Evolutionary conservation across 1,139 yeast species (phyloP).

Genomic region (Blastobotrys malaysiensis): DNA sequence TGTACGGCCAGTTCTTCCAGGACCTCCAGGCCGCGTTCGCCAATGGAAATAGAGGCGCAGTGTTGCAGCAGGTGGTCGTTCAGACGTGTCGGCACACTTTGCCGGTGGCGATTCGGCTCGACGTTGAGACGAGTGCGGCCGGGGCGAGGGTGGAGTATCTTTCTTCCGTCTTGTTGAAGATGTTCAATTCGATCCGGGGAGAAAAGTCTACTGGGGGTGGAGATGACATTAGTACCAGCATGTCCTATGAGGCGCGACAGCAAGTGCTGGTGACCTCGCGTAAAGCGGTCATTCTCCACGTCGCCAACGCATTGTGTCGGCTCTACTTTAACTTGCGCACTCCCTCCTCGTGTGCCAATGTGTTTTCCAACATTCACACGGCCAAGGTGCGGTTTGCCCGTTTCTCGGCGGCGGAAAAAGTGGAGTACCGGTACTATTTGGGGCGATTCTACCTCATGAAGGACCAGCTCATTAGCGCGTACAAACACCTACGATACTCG

Average conservation of each 20-base stretch:
- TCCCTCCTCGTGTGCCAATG: constrained; percentile 67
- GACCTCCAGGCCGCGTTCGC: constrained; percentile 56
- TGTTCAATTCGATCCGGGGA: constrained; percentile 59
- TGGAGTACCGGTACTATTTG: constrained; percentile 62
- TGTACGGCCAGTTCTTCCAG: constrained; percentile 47
- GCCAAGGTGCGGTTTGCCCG: constrained; percentile 44
- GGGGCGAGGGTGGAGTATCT: constrained; percentile 23
- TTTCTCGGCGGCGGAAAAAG: constrained; percentile 48
- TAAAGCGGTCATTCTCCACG: constrained; percentile 47
- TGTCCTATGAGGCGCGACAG: background rate
- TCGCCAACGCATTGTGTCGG: constrained; percentile 56
- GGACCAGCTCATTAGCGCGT: constrained; percentile 52
- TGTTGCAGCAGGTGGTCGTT: constrained; percentile 43
- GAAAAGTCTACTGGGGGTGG: constrained; percentile 43
- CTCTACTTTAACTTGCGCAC: constrained; percentile 58
- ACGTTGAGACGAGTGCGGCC: constrained; percentile 43
- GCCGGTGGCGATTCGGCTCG: constrained; percentile 45
- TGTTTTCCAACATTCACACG: constrained; percentile 67
- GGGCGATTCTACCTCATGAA: constrained; percentile 63
- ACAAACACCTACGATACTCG: constrained; percentile 60
- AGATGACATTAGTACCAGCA: background rate
- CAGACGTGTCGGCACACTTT: constrained; percentile 41
- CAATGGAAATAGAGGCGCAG: constrained; percentile 45
- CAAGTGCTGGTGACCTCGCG: constrained; percentile 29
- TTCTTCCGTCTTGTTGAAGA: constrained; percentile 53